Evolutionary conservation across 441 rosid species (phyloP).

Genomic region (Adansonia gregorii): DNA sequence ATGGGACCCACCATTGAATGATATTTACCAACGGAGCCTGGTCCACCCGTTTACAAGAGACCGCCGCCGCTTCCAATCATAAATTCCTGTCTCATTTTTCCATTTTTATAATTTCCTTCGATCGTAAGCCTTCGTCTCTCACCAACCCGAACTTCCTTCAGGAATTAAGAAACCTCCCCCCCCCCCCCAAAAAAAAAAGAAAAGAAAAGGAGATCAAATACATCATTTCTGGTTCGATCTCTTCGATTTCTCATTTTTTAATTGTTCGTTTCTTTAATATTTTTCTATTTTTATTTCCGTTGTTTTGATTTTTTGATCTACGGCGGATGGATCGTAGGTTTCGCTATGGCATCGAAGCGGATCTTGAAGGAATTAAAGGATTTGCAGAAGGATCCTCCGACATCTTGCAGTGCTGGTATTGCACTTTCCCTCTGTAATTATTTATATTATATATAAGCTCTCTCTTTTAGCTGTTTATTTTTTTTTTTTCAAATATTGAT

Average conservation of each 20-base stretch:
- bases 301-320: slow-evolving; percentile 30
- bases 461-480: background rate
- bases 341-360: slow-evolving; percentile 79
- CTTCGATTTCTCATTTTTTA: background rate
- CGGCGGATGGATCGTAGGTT: slow-evolving; percentile 38
- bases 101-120: background rate
- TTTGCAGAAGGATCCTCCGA: slow-evolving; percentile 87
- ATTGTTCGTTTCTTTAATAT: background rate
- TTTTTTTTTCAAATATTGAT: background rate
- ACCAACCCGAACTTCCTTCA: background rate
- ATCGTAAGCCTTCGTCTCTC: background rate
- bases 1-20: slow-evolving; percentile 38
- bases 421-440: background rate
- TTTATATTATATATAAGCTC: background rate
- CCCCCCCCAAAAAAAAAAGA: background rate
- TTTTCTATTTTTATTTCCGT: background rate
- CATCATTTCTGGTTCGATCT: slow-evolving; percentile 27
- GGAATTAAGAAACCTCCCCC: background rate
- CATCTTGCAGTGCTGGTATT: slow-evolving; percentile 84
- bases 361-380: slow-evolving; percentile 88
- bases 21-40: slow-evolving; percentile 20
- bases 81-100: background rate
- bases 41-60: slow-evolving; percentile 20
- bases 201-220: slow-evolving; percentile 29
- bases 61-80: slow-evolving; percentile 26